phyloP scores from a whole-genome alignment of 2,329 filamentous ascomycete species.

The Cladosporium sp. region DNA sequence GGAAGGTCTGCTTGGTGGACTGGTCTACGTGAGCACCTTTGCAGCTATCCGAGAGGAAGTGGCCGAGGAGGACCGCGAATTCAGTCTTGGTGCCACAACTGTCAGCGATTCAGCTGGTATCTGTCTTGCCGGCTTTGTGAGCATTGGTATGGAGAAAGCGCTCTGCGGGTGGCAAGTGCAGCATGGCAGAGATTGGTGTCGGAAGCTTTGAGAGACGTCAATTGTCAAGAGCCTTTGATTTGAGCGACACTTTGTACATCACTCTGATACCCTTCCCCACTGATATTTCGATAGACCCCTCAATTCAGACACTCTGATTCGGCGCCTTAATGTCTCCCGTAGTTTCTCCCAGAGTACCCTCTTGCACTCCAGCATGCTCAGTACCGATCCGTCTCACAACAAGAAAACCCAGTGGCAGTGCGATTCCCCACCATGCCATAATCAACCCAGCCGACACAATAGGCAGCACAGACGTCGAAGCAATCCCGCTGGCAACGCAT shows the following conservation, averaged over 20 bases:
- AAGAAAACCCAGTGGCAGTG: neutral
- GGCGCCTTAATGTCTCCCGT: neutral
- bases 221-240: neutral
- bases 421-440: neutral
- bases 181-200: constrained; percentile 68
- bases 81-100: constrained; percentile 84
- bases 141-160: constrained; percentile 78
- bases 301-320: neutral
- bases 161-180: constrained; percentile 82
- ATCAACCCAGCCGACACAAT: constrained; percentile 3
- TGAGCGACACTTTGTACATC: neutral
- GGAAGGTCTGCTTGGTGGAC: constrained; percentile 87
- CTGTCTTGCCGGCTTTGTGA: constrained; percentile 80
- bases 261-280: neutral
- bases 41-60: constrained; percentile 89
- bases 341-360: neutral
- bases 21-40: constrained; percentile 96
- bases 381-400: neutral
- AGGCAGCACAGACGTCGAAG: neutral
- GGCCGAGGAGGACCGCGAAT: constrained; percentile 76
- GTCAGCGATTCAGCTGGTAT: constrained; percentile 92
- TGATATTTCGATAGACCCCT: neutral
- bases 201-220: constrained; percentile 30
- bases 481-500: neutral
- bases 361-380: neutral